phyloP scores from a whole-genome alignment of 2,329 filamentous ascomycete genomes.

The Dactylellina parvicollis region DNA sequence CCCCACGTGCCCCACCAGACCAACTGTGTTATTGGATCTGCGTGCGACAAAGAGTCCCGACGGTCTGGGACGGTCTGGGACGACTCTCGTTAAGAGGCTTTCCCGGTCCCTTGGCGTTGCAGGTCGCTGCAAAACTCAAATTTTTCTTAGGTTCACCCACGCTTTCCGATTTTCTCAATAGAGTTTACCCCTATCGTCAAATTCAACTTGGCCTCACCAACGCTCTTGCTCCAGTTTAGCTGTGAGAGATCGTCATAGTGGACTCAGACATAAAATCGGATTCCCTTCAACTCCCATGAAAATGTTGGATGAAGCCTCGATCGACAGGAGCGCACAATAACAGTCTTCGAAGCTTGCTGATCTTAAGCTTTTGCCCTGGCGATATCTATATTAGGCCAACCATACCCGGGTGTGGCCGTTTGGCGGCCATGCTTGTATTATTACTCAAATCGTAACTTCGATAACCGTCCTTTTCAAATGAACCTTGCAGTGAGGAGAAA shows the following conservation, averaged over 20 bases:
- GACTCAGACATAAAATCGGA: too few species aligned
- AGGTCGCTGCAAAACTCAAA: conserved; percentile 13
- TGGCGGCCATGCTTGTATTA: not conserved
- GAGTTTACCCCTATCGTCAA: conserved; percentile 14
- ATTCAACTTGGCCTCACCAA: not conserved
- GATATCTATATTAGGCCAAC: conserved; percentile 9
- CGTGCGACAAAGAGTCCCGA: conserved; percentile 31
- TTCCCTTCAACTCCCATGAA: too few species aligned
- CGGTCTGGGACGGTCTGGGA: conserved; percentile 49
- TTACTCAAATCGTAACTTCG: not conserved
- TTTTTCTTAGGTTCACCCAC: conserved; percentile 4
- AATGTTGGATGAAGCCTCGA: conserved; percentile 18
- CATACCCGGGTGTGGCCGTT: not conserved
- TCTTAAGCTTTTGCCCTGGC: conserved; percentile 10
- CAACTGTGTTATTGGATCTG: conserved; percentile 37
- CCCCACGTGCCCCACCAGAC: conserved; percentile 21
- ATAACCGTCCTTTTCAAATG: not conserved
- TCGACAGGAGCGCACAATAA: conserved; percentile 36
- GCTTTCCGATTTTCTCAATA: not conserved
- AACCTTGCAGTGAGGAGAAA: not conserved
- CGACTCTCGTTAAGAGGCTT: conserved; percentile 45
- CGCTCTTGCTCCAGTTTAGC: not conserved
- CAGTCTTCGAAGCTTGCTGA: conserved; percentile 20
- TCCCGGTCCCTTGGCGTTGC: conserved; percentile 40
- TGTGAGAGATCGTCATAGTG: conserved; percentile 33